Evolutionary conservation across 2,329 filamentous ascomycete genomes (phyloP).

Genomic region (Elsinoe necatrix): DNA sequence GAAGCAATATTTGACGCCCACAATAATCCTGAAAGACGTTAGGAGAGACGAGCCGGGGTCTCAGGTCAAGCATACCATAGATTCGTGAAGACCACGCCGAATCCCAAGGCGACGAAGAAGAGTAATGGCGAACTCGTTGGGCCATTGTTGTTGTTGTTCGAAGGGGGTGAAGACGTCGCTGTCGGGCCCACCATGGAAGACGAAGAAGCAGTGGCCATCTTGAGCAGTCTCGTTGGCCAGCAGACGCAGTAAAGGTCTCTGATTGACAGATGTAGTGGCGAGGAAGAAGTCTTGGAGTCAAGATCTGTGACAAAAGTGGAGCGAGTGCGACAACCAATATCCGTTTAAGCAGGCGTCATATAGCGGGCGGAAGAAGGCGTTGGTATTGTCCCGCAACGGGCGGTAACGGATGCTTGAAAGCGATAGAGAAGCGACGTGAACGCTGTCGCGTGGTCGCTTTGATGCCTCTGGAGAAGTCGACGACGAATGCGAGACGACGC

Average conservation of each 20-base stretch:
- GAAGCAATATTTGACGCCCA: constrained; percentile 99
- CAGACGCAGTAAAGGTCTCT: constrained; percentile 11
- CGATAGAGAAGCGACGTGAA: constrained; percentile 1
- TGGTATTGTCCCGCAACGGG: constrained; percentile 14
- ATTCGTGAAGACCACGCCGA: constrained; percentile 97
- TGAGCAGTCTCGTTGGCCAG: neutral
- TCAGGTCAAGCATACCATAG: constrained; percentile 62
- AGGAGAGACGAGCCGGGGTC: neutral
- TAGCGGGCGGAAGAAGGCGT: constrained; percentile 12
- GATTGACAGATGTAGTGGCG: neutral
- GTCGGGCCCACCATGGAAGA: constrained; percentile 21
- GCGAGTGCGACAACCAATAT: constrained; percentile 10
- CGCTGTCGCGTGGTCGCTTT: constrained; percentile 6
- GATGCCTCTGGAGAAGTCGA: neutral
- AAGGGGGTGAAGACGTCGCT: constrained; percentile 22
- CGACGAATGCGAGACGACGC: neutral
- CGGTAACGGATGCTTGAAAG: constrained; percentile 1
- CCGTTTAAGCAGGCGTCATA: constrained; percentile 12
- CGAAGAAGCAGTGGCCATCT: constrained; percentile 7
- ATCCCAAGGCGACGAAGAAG: constrained; percentile 93
- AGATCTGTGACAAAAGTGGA: neutral
- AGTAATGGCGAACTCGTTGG: constrained; percentile 66
- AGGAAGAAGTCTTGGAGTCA: neutral
- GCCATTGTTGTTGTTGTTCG: constrained; percentile 30
- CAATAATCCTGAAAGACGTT: constrained; percentile 70